Evolutionary conservation across 192 early-diverging fungal genomes (phyloP), one percentile per base, ranked within the genome.

Genomic region (Coemansia biformis): DNA sequence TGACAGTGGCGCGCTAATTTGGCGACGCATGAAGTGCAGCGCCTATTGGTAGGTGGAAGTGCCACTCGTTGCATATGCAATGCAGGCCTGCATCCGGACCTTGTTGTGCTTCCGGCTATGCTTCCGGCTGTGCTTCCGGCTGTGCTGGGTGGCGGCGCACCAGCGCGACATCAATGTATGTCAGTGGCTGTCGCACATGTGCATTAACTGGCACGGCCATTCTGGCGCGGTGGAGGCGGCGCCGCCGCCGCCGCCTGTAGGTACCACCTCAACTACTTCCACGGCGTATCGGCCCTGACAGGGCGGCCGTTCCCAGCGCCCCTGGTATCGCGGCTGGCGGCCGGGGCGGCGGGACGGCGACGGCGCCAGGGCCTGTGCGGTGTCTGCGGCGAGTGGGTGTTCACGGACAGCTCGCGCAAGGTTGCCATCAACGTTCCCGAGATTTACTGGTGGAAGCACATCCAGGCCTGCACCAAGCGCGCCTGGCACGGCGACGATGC

Each of bases 391-490:
- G 10, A 46, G 32, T 79, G 77, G 77, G 60, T 76, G 17, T 38
- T 48, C 13, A 49, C 58, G 5, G 69, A 68, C 32, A 73, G 64
- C 48, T 40, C 61, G 18, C 48, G 66, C 28, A 51, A 59, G 23
- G 45, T 64, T 19, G 39, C 38, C 33, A 64, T 73, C 28, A 77
- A 77, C 15, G 69, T 73, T 9, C 75, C 69, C 1, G 47, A 77
- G 38, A 77, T 77, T 32, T 73, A 68, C 40, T 77, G 75, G 75
- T 77, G 75, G 75, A 77, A 77, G 43, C 75, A 77, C 36, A 67
- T 67, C 26, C 69, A 77, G 32, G 60, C 52, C 19, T 77, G 75
- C 58, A 57, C 51, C 44, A 74, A 63, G 41, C 52, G 51, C n/a
- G 36, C 51, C 8, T 68, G 72, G 72, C 12, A 47, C 10, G 29